Conservation (phyloP, 2,329 filamentous ascomycete species). For the Sarocladiaceae sp. region DNA sequence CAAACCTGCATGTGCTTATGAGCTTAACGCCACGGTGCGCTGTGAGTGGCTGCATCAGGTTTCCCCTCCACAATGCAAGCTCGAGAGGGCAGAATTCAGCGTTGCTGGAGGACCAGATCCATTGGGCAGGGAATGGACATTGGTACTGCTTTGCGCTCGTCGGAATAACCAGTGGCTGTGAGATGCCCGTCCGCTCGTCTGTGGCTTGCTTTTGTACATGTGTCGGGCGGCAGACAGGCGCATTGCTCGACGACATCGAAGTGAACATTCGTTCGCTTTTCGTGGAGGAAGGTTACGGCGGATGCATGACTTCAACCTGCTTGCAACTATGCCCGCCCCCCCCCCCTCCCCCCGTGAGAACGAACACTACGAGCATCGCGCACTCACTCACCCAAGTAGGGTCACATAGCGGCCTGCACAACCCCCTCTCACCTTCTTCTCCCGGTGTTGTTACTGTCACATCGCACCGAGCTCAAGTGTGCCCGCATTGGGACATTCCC, state of each 20-base stretch:
- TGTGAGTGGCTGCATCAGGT: neutral
- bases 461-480: neutral
- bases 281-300: too few relatives aligned
- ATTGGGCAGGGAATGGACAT: neutral
- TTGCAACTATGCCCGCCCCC: too few relatives aligned
- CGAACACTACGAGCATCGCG: too few relatives aligned
- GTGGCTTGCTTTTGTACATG: neutral
- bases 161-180: neutral
- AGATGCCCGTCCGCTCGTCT: neutral
- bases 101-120: neutral
- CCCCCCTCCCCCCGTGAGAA: too few relatives aligned
- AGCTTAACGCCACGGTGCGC: constrained; percentile 5
- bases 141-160: neutral
- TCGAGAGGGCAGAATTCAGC: too few relatives aligned
- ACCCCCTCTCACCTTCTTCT: neutral
- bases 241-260: too few relatives aligned
- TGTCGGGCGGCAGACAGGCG: neutral
- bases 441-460: constrained; percentile 2
- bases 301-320: too few relatives aligned
- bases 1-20: neutral
- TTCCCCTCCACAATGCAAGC: neutral
- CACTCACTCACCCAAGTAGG: too few relatives aligned
- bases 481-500: neutral
- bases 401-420: neutral
- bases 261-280: too few relatives aligned